Evolutionary conservation across 441 rosid species (phyloP), one percentile per base, ranked within the genome.

Genomic region (Mallotus japonicus): DNA sequence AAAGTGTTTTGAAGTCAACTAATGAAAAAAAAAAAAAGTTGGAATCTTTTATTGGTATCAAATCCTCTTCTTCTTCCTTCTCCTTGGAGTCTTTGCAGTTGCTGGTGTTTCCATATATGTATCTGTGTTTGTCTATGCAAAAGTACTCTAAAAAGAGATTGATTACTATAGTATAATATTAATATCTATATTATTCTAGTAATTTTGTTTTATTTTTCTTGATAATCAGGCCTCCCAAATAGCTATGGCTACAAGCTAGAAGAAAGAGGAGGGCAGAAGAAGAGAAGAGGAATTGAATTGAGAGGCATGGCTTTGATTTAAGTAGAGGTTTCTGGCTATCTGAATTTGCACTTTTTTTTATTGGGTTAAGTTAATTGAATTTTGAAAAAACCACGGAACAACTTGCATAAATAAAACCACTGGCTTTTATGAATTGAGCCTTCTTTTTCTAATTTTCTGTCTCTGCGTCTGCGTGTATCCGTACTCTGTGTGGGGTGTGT

Each of bases 31-130:
- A 50, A 37, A 22, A 54, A 53, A 60, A 64, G 76, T 76, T 71
- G 69, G 73, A 46, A 20, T 40, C 64, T 55, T 54, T 17, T 28
- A n/a, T 17, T 62, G 17, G 37, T 47, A 6, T 22, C 3, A 67
- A 76, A 70, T 44, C 70, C 44, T 82, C 76, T 71, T 82, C 82
- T 80, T 86, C 66, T 70, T 80, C 42, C 83, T 73, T 64, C 81
- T 73, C 67, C 76, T 64, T 46, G 76, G 50, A 34, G 17, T 62
- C 71, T 57, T 76, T 67, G 75, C 64, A 42, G 74, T 67, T 75
- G 77, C 68, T 66, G 61, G 53, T 71, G 77, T 76, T 76, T 61
- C 81, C 82, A 85, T 80, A 49, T 11, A 62, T 17, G 16, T 22
- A 0, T 49, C 32, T 12, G 10, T 63, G 7, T 67, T 17, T 17